These are phyloP conservation scores for Pyrenochaeta sp. DNA, from an alignment of 2,329 filamentous ascomycete species.

Conservation along the genomic window DNA sequence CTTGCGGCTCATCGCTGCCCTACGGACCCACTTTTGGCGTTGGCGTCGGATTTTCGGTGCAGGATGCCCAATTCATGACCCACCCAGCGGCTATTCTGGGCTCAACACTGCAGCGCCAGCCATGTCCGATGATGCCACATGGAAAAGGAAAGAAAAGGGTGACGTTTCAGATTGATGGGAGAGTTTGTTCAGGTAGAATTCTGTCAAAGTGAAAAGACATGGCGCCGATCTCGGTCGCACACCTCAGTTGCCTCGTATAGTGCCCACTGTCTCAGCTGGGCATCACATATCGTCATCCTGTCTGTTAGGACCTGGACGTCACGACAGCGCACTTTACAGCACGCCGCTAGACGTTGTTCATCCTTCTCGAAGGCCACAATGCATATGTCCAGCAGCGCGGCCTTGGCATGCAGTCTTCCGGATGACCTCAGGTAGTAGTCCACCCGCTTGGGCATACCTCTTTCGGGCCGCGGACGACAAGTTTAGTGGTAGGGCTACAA, in stretches of 20 bases:
- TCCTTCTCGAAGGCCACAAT: too few species aligned
- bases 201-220: background rate
- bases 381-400: too few species aligned
- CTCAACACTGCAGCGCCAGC: conserved; percentile 8
- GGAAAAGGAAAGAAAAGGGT: conserved; percentile 1
- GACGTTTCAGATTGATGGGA: background rate
- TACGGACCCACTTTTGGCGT: conserved; percentile 34
- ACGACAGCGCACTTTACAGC: too few species aligned
- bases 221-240: background rate
- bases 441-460: background rate
- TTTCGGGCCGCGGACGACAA: background rate
- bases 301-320: too few species aligned
- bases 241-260: background rate
- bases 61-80: conserved; percentile 30
- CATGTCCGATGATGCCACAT: conserved; percentile 8
- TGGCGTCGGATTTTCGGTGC: conserved; percentile 23
- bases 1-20: conserved; percentile 37
- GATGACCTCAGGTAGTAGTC: background rate
- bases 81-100: conserved; percentile 33
- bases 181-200: too few species aligned
- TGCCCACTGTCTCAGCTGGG: too few species aligned
- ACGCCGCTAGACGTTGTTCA: too few species aligned
- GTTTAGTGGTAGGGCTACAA: background rate
- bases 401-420: too few species aligned
- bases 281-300: too few species aligned